Evolutionary conservation across 768 basidiomycete species (phyloP).

Genomic region (Paxillus involutus): DNA sequence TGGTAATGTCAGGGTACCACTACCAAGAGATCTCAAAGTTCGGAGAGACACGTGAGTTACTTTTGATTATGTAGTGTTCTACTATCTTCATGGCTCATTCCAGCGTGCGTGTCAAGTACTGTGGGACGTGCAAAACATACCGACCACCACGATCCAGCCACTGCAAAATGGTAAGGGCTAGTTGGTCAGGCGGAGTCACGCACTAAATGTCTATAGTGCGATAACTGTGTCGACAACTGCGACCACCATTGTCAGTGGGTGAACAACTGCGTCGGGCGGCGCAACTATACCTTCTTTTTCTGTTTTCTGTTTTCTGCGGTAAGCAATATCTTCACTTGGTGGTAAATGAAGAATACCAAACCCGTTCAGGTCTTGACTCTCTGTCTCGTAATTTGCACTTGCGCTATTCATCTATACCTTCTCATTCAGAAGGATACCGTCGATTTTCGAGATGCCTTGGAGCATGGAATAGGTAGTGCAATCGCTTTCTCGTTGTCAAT

Average conservation of each 20-base stretch:
- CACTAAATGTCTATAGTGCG: constrained; percentile 57
- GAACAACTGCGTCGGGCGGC: constrained; percentile 93
- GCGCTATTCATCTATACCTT: constrained; percentile 77
- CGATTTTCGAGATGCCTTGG: constrained; percentile 46
- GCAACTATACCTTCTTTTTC: constrained; percentile 95
- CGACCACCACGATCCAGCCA: constrained; percentile 93
- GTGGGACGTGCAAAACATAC: constrained; percentile 89
- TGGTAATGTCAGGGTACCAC: constrained; percentile 57
- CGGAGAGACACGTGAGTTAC: constrained; percentile 68
- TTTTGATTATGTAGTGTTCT: neutral
- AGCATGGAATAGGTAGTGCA: constrained; percentile 70
- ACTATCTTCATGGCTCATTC: neutral
- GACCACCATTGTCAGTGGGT: constrained; percentile 93
- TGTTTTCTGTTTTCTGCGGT: constrained; percentile 77
- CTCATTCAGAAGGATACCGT: constrained; percentile 53
- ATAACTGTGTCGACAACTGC: constrained; percentile 96
- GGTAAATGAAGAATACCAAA: constrained; percentile 4
- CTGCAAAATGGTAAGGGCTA: constrained; percentile 77
- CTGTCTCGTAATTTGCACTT: constrained; percentile 76
- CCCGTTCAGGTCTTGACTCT: constrained; percentile 62
- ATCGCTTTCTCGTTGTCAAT: constrained; percentile 75
- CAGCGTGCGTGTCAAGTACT: constrained; percentile 92
- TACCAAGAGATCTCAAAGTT: constrained; percentile 82
- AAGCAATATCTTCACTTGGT: constrained; percentile 31
- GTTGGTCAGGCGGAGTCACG: neutral